A percentile compares a stretch with the other conserved stretches of the same genome.
phyloP scores from a whole-genome alignment of 257 asterid species.

The Paulownia fortunei region DNA sequence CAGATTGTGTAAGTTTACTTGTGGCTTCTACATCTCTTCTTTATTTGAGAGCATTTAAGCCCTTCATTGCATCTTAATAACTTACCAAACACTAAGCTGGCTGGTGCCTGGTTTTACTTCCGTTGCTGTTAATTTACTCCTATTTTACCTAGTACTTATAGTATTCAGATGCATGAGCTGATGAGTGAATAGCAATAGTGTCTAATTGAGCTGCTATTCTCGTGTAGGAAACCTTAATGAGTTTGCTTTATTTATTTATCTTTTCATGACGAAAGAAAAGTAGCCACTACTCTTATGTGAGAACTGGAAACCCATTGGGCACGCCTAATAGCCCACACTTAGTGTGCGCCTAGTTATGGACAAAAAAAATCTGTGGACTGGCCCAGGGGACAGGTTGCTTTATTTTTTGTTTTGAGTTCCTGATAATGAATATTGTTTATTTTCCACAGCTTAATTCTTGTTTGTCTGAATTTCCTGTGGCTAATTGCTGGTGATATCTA shows the following conservation, averaged over 20 bases:
- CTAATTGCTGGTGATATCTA: neutral
- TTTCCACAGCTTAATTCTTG: neutral
- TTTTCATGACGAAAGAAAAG: neutral
- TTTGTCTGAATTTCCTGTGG: neutral
- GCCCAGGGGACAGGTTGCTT: neutral
- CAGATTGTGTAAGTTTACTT: slow-evolving; percentile 70
- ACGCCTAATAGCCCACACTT: too few relatives aligned
- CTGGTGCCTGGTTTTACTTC: too few relatives aligned
- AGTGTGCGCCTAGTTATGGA: too few relatives aligned
- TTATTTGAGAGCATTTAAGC: too few relatives aligned
- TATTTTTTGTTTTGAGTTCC: neutral
- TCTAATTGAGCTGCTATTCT: too few relatives aligned
- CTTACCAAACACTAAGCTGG: too few relatives aligned
- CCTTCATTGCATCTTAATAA: too few relatives aligned
- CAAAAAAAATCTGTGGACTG: neutral
- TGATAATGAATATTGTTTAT: neutral
- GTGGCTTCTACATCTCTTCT: neutral
- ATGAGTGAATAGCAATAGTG: too few relatives aligned
- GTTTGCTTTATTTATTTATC: too few relatives aligned
- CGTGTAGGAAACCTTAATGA: too few relatives aligned
- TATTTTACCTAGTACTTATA: neutral
- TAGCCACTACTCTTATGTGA: too few relatives aligned
- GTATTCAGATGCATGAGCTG: neutral
- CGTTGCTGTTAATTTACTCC: neutral
- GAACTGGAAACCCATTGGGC: neutral